Base-by-base conservation (phyloP, 441 rosid genomes). In the Adansonia madagascariensis region DNA sequence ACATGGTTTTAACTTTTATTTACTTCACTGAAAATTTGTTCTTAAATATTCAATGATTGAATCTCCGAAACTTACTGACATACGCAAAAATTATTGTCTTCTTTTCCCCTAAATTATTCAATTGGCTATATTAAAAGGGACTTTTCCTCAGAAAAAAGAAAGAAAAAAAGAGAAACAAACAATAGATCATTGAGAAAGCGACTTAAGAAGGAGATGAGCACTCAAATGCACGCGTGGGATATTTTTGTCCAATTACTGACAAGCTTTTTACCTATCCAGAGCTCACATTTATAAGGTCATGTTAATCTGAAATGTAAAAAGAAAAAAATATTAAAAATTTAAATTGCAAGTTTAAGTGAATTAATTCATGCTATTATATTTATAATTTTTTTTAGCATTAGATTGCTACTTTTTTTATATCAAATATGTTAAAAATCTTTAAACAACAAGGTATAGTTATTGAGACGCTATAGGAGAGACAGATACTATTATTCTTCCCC, bases 361-460 rank as follows among this genome's bases (percentile, higher is more conserved):
- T 27, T 27, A 27, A 27, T 27, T 27, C 35, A 27, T 27, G 35
- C 27, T 24, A 24, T 27, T 27, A 27, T 27, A 27, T 27, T 27
- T 27, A 27, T 27, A 27, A 27, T 27, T 27, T 27, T 27, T 27
- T 27, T 27, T 27, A 27, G 35, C 35, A 27, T 27, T 27, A 27
- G 35, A 27, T 27, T 27, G 35, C 35, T 27, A 27, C 27, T 27
- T 27, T 27, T 27, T 27, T 10, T 7, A 17, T 17, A 55, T 17
- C 4, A 59, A 57, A 22, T 8, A 47, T 47, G 12, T 2, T 15
- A 9, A 2, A 47, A 20, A 22, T 47, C 55, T 73, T 14, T 55
- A 44, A 73, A 73, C 43, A 31, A 50, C 18, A 50, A 62, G 71
- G 52, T 39, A 66, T 27, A 55, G 56, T 68, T 44, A 46, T 76